Conservation (phyloP, 1,139 yeast species). For the Taphrina confusa region DNA sequence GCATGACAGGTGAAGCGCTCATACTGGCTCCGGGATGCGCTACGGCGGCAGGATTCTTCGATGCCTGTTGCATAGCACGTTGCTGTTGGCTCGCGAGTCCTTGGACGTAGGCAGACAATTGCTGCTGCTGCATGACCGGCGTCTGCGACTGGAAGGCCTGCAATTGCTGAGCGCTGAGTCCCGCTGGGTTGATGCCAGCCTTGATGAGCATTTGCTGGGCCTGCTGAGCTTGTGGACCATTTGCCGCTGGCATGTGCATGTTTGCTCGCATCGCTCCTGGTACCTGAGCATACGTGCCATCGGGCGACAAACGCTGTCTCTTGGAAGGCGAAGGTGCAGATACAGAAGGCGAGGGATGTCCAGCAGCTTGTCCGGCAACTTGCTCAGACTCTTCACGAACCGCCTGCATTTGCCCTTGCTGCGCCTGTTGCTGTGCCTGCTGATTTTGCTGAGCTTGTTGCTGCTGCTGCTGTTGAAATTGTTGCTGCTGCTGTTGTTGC, state of each 20-base stretch:
- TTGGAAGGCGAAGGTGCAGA: constrained; percentile 46
- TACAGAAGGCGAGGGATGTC: constrained; percentile 33
- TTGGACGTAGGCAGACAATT: constrained; percentile 37
- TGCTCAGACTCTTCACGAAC: constrained; percentile 16
- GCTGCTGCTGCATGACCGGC: constrained; percentile 38
- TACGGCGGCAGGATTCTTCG: constrained; percentile 37
- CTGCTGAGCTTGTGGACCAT: constrained; percentile 20
- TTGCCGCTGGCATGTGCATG: constrained; percentile 11
- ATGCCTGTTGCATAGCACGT: constrained; percentile 42
- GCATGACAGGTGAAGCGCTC: constrained; percentile 33
- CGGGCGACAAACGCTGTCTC: constrained; percentile 48
- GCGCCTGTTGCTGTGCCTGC: constrained; percentile 42
- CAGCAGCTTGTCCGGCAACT: not conserved
- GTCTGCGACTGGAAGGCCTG: constrained; percentile 38
- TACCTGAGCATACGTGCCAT: constrained; percentile 44
- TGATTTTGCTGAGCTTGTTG: constrained; percentile 43
- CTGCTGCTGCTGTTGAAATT: constrained; percentile 35
- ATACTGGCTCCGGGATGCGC: constrained; percentile 12
- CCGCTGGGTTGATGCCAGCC: constrained; percentile 40
- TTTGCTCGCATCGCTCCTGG: constrained; percentile 15
- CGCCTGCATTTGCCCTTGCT: constrained; percentile 38
- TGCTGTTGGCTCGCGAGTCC: constrained; percentile 42
- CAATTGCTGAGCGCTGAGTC: constrained; percentile 38
- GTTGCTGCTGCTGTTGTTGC: constrained; percentile 41
- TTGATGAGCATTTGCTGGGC: constrained; percentile 46